phyloP scores from a whole-genome alignment of 2,329 filamentous ascomycete genomes.

The Phialemonium atrogriseum region DNA sequence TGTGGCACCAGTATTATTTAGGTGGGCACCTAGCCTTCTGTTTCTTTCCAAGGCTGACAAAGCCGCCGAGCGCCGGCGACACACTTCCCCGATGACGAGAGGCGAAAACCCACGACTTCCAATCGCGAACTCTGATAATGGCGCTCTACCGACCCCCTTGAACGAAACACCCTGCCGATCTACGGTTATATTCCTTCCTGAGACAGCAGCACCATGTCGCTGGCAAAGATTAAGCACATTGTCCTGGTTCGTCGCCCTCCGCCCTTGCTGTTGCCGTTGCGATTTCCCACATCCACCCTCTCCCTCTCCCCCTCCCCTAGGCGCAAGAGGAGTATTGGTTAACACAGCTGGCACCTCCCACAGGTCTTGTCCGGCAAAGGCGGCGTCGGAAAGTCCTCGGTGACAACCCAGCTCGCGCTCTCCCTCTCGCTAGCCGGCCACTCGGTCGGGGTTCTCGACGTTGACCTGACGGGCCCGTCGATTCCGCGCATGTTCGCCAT shows the following conservation, averaged over 20 bases:
- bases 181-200: conserved; percentile 7
- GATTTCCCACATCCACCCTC: neutral
- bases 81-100: too few relatives aligned
- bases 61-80: too few relatives aligned
- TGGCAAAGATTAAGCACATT: conserved; percentile 66
- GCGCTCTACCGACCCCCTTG: conserved; percentile 2
- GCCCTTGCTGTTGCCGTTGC: conserved; percentile 1
- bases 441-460: conserved; percentile 89
- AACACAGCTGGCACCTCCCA: neutral
- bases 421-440: conserved; percentile 78
- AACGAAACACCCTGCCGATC: too few relatives aligned
- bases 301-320: neutral
- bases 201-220: conserved; percentile 42
- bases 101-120: too few relatives aligned
- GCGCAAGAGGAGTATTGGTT: too few relatives aligned
- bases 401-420: conserved; percentile 93
- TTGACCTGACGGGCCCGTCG: conserved; percentile 92
- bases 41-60: too few relatives aligned
- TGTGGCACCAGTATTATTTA: too few relatives aligned
- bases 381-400: conserved; percentile 93
- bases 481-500: conserved; percentile 93
- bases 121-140: conserved; percentile 1
- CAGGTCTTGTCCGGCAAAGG: conserved; percentile 90
- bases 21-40: too few relatives aligned
- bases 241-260: conserved; percentile 44